Base-by-base conservation (phyloP, 129 eudicot genomes). In the Gnaphalium uliginosum region DNA sequence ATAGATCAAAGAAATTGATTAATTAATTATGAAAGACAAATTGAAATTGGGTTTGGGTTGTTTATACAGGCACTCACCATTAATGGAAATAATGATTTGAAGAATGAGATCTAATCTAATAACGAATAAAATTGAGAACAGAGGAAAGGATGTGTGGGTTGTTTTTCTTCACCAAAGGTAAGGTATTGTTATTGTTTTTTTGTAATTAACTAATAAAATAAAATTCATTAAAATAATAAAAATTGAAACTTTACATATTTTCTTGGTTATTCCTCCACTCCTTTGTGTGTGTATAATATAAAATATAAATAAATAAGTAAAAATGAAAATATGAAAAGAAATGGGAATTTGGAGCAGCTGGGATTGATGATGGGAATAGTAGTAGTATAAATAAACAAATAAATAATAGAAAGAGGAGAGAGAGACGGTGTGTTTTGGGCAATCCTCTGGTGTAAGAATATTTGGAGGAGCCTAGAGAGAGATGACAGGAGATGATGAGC, bases 381-480 rank as follows among this genome's bases (percentile, higher is more conserved):
- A 82, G 51, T 43, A 2, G 51, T 43, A 43, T 11, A 43, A 11
- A 41, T 41, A 41, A 41, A 8, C 75, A 61, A 72, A 68, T 60
- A 50, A 73, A 74, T 53, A 27, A 75, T 25, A 62, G 73, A 50
- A 63, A 41, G 63, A 73, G 69, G 76, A 84, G 80, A 67, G 75
- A 78, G 70, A 61, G 81, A 66, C 53, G 29, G 78, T 78, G 86
- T 76, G 83, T 46, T 85, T 59, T 76, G 61, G 76, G 86, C 84
- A 85, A 84, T 82, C 82, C 79, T 82, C 82, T 86, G 83, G 90
- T 89, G 86, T 73, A 78, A 82, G 86, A 86, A 89, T 72, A 84
- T 86, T 82, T 86, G 83, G 77, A 80, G 84, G 83, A 71, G 87
- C 81, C 76, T 74, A 65, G 56, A 68, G 74, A 81, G 74, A 78